A percentile compares a stretch with the other conserved stretches of the same genome.
Conservation (phyloP, 768 basidiomycete species). For the Naganishia randhawae region DNA sequence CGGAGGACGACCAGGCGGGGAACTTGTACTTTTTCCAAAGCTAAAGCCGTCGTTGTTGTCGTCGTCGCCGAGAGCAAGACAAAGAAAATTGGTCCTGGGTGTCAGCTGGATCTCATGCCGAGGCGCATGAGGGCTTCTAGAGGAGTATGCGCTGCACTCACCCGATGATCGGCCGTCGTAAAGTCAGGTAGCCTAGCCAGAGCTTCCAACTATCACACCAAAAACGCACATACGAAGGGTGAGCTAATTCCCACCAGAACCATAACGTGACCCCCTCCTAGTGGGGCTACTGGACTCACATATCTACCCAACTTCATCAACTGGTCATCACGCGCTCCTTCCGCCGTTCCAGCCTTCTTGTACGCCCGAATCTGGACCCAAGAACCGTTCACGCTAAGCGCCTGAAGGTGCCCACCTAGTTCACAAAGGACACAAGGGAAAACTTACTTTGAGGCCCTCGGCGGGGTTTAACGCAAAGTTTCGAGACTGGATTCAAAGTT, state of each 20-base stretch:
- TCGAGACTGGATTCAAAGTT: slow-evolving; percentile 52
- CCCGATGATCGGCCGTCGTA: slow-evolving; percentile 58
- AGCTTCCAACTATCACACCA: slow-evolving; percentile 29
- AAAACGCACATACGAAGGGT: slow-evolving; percentile 20
- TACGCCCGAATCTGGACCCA: slow-evolving; percentile 63
- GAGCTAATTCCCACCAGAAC: too few species aligned
- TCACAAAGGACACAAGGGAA: background rate
- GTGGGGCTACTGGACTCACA: slow-evolving; percentile 18
- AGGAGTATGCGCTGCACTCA: background rate
- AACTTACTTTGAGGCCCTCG: slow-evolving; percentile 65
- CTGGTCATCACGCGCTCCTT: slow-evolving; percentile 63
- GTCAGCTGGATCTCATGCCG: background rate
- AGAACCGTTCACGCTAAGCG: slow-evolving; percentile 16
- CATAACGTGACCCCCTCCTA: too few species aligned
- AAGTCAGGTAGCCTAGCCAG: slow-evolving; percentile 58
- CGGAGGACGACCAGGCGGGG: background rate
- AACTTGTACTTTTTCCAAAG: slow-evolving; percentile 19
- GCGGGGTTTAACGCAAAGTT: slow-evolving; percentile 84
- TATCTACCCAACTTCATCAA: slow-evolving; percentile 65
- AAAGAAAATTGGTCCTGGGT: background rate
- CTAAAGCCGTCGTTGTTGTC: background rate
- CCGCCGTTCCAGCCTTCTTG: slow-evolving; percentile 68
- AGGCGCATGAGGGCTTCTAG: too few species aligned
- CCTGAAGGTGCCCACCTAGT: too few species aligned
- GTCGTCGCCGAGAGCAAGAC: background rate